Evolutionary conservation across 768 basidiomycete species (phyloP).

Genomic region (Macrolepiota albuminosa): DNA sequence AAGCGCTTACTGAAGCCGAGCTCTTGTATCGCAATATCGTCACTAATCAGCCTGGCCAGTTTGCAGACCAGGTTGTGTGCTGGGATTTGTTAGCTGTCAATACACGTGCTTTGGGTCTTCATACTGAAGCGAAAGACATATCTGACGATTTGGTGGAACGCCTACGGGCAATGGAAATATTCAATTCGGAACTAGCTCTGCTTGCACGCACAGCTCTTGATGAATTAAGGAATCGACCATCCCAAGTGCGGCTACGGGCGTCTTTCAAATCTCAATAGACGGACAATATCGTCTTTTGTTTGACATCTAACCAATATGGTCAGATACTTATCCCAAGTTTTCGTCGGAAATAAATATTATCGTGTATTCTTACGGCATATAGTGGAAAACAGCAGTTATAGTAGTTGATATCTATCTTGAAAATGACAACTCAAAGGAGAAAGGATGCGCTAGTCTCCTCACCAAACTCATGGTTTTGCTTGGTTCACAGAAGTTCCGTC

Average conservation of each 20-base stretch:
- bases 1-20: slow-evolving; percentile 5
- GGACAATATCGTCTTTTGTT: not conserved
- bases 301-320: not conserved
- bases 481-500: not conserved
- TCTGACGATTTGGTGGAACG: slow-evolving; percentile 2
- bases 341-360: not conserved
- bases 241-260: slow-evolving; percentile 5
- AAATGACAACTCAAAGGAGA: too few species aligned
- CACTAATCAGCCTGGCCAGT: not conserved
- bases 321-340: not conserved
- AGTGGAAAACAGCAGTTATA: not conserved
- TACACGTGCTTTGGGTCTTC: not conserved
- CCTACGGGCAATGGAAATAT: slow-evolving; percentile 1
- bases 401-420: too few species aligned
- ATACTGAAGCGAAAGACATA: not conserved
- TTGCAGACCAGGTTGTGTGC: not conserved
- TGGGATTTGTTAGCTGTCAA: slow-evolving; percentile 6
- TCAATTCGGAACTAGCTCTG: slow-evolving; percentile 8
- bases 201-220: not conserved
- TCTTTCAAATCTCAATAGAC: not conserved
- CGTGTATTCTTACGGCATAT: not conserved
- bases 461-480: too few species aligned
- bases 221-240: slow-evolving; percentile 4
- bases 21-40: not conserved
- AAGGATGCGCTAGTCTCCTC: too few species aligned